Percentiles rank a stretch among this genome's conserved stretches.
phyloP scores from a whole-genome alignment of 768 basidiomycete genomes.

The Leucosporidium yakuticum region DNA sequence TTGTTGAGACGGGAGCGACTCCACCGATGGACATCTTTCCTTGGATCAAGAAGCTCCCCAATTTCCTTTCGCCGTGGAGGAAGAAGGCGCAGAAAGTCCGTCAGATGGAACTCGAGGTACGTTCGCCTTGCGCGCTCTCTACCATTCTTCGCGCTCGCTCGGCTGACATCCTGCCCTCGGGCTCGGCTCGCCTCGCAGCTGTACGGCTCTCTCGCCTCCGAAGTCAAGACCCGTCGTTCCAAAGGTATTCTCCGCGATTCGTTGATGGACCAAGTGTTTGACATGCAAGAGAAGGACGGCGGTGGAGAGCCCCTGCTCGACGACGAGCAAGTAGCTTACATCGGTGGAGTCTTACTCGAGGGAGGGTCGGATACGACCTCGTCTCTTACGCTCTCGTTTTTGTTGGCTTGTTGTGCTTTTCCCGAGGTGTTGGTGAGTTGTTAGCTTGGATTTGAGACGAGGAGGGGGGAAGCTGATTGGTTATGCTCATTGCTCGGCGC shows the following conservation, averaged over 20 bases:
- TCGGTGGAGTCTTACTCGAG: slow-evolving; percentile 28
- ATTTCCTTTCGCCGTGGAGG: slow-evolving; percentile 22
- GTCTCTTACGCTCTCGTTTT: not conserved
- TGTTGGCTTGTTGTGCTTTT: slow-evolving; percentile 2
- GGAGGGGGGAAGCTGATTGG: too few species aligned
- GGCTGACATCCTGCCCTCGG: too few species aligned
- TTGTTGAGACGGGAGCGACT: slow-evolving; percentile 14
- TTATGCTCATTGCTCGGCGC: too few species aligned
- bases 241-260: slow-evolving; percentile 6
- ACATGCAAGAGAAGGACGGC: not conserved
- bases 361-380: slow-evolving; percentile 27
- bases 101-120: slow-evolving; percentile 20
- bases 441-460: too few species aligned
- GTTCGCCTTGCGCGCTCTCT: not conserved
- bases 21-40: slow-evolving; percentile 25
- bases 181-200: not conserved
- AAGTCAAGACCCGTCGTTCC: slow-evolving; percentile 15
- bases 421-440: slow-evolving; percentile 18
- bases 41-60: slow-evolving; percentile 24
- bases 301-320: slow-evolving; percentile 7
- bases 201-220: slow-evolving; percentile 6
- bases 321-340: slow-evolving; percentile 26
- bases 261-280: slow-evolving; percentile 13
- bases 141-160: not conserved
- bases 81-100: slow-evolving; percentile 19